Percentiles rank a stretch among this genome's conserved stretches.
These are phyloP conservation scores for Taphrina betulina DNA, from an alignment of 1,139 yeast species.

Conservation along the genomic window DNA sequence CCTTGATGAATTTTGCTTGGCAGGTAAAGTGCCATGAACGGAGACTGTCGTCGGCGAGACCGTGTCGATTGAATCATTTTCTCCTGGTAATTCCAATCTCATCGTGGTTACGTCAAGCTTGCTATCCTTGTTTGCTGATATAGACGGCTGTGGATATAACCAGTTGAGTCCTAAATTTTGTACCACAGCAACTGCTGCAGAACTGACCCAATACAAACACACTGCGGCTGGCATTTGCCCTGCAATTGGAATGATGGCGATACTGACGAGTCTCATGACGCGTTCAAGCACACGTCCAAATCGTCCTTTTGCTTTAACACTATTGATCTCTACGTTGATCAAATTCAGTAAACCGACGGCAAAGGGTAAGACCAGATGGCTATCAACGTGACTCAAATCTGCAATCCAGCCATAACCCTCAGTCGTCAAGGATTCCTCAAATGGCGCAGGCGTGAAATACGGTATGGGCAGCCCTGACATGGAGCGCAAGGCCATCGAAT, in stretches of 20 bases:
- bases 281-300: constrained; percentile 3
- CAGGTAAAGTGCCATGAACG: too few species aligned
- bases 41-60: too few species aligned
- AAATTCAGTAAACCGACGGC: constrained; percentile 13
- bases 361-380: constrained; percentile 4
- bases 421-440: constrained; percentile 1
- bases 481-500: constrained; percentile 20
- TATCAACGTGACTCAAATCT: constrained; percentile 16
- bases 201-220: constrained; percentile 27
- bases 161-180: constrained; percentile 12
- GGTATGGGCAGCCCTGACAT: constrained; percentile 20
- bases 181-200: constrained; percentile 6
- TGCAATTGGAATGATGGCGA: constrained; percentile 17
- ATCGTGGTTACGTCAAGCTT: too few species aligned
- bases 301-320: background rate
- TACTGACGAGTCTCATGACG: constrained; percentile 14
- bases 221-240: constrained; percentile 32
- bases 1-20: too few species aligned
- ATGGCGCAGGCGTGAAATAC: background rate
- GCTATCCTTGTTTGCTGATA: too few species aligned
- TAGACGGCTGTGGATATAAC: background rate
- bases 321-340: constrained; percentile 23
- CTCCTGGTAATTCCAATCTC: too few species aligned
- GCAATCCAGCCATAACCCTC: constrained; percentile 19
- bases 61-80: too few species aligned